Evolutionary conservation across 768 basidiomycete genomes (phyloP).

Genomic region (Suillus americanus): DNA sequence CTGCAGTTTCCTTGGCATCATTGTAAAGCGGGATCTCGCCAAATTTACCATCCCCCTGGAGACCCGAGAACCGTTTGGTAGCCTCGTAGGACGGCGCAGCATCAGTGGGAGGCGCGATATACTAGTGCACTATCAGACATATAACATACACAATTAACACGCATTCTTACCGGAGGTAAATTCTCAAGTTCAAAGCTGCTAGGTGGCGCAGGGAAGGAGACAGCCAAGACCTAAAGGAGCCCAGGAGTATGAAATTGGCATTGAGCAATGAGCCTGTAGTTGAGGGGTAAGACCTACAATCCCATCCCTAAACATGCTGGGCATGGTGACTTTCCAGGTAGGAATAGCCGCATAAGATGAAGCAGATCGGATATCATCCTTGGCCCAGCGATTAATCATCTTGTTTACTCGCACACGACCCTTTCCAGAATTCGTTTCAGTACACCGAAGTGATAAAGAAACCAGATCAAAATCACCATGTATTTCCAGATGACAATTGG

Average conservation of each 20-base stretch:
- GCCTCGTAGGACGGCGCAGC: constrained; percentile 30
- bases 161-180: constrained; percentile 42
- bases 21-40: constrained; percentile 43
- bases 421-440: constrained; percentile 23
- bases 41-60: constrained; percentile 29
- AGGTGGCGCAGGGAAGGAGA: constrained; percentile 36
- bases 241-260: background rate
- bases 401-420: constrained; percentile 40
- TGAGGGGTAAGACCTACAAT: constrained; percentile 30
- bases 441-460: background rate
- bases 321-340: constrained; percentile 41
- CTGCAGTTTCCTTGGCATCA: constrained; percentile 31
- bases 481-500: constrained; percentile 51
- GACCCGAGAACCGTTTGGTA: constrained; percentile 29
- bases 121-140: constrained; percentile 21
- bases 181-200: constrained; percentile 41
- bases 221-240: constrained; percentile 34
- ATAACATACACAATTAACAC: background rate
- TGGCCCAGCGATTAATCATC: constrained; percentile 41
- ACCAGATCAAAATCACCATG: constrained; percentile 28
- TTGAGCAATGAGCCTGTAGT: background rate
- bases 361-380: constrained; percentile 34
- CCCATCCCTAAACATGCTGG: constrained; percentile 37
- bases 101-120: constrained; percentile 41
- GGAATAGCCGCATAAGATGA: constrained; percentile 29